Evolutionary conservation across 2,329 filamentous ascomycete species (phyloP), one percentile per base, ranked within the genome.

Genomic region (Scleromitrula shiraiana): DNA sequence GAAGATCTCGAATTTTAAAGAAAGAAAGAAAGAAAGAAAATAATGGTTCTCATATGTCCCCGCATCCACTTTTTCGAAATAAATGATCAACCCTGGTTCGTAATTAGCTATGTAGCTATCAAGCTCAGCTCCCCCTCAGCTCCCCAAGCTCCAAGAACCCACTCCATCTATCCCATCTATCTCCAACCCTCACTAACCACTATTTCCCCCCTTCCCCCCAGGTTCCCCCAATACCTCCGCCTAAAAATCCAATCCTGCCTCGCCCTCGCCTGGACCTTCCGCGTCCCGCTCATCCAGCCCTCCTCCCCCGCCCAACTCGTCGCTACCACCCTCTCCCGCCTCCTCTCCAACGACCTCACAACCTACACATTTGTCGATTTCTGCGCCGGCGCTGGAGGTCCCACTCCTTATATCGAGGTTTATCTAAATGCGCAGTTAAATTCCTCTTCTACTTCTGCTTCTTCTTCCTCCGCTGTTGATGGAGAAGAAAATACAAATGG

Each of bases 321-420:
- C n/a, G 76, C 81, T 39, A 64, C 69, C 36, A 66, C 78, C 17
- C 72, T 88, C 38, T 68, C 72, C 32, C 65, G 65, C 19, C 67
- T 75, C 35, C 71, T 83, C 12, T 70, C 71, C 29, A 51, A 60
- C 5, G 60, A 68, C 22, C 67, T 78, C 1, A 66, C 70, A 15
- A 64, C 69, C 2, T 80, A 83, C 64, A 79, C 75, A 15, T 80
- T 85, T 56, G 74, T 89, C 52, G 85, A 90, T 67, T 86, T 88
- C 65, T 88, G 84, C 63, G 82, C 84, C 2, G 85, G 85, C 43
- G 81, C 76, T 12, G 85, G 85, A 33, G 85, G 85, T 0, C 83
- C 83, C 0, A 86, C 80, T 2, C 82, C 81, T 0, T 69, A 68
- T 32, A 79, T 86, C 42, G 82, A 84, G 63, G 69, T 67, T 9